A percentile compares a stretch with the other conserved stretches of the same genome.
These are phyloP conservation scores for Epichloe amarillans DNA, from an alignment of 2,329 filamentous ascomycete genomes.

Conservation along the genomic window DNA sequence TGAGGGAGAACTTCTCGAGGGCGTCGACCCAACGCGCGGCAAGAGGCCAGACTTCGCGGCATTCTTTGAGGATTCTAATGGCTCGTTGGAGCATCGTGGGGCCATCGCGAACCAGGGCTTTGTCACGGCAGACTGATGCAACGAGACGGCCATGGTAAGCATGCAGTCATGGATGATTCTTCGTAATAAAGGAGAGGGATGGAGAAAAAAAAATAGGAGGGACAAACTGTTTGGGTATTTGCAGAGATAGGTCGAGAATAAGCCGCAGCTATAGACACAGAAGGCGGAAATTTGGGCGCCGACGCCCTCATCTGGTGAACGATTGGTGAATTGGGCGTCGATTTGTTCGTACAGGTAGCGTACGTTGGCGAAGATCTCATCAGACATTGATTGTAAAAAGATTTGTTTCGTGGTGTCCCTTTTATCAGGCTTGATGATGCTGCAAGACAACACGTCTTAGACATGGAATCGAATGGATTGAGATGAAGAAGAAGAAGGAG, in stretches of 20 bases:
- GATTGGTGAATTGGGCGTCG: conserved; percentile 34
- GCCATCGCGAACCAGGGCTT: conserved; percentile 24
- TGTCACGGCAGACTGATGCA: conserved; percentile 29
- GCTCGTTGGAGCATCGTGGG: conserved; percentile 33
- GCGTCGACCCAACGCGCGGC: conserved; percentile 39
- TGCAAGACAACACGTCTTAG: conserved; percentile 10
- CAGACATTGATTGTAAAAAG: conserved; percentile 31
- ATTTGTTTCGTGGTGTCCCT: conserved; percentile 22
- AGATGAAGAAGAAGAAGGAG: neutral
- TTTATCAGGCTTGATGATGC: conserved; percentile 29
- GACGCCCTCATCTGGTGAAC: conserved; percentile 32
- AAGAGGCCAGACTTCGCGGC: conserved; percentile 37
- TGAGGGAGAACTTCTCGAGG: conserved; percentile 32
- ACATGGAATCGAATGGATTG: neutral
- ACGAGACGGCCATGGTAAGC: neutral
- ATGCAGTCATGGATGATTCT: neutral
- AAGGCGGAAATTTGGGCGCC: conserved; percentile 43
- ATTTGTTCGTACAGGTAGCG: conserved; percentile 35
- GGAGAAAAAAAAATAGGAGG: neutral
- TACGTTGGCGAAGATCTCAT: conserved; percentile 36
- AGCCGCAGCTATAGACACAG: conserved; percentile 40
- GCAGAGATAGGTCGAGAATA: conserved; percentile 37
- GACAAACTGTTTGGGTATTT: conserved; percentile 35
- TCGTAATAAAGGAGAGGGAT: neutral
- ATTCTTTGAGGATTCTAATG: conserved; percentile 32